phyloP scores from a whole-genome alignment of 2,329 filamentous ascomycete species.

The Aureobasidium sp. region DNA sequence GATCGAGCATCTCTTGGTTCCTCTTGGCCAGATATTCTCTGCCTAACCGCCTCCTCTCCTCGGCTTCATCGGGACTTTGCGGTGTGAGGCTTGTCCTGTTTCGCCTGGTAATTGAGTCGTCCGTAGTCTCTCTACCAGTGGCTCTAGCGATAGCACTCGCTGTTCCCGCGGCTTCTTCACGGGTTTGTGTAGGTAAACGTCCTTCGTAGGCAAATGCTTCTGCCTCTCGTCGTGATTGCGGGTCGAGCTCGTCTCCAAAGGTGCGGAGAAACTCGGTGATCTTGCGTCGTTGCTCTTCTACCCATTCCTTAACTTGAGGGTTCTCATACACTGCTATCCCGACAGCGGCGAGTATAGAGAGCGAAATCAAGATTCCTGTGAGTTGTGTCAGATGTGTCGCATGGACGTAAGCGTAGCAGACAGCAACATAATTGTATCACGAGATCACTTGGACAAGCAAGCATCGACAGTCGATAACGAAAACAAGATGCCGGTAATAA shows the following conservation, averaged over 20 bases:
- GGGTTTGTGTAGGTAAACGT: conserved; percentile 19
- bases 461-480: neutral
- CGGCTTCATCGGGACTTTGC: conserved; percentile 16
- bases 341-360: conserved; percentile 52
- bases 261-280: conserved; percentile 50
- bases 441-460: neutral
- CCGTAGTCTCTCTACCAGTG: conserved; percentile 20
- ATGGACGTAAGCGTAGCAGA: neutral
- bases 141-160: conserved; percentile 25
- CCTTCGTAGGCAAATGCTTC: conserved; percentile 30
- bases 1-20: conserved; percentile 26
- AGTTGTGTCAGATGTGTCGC: conserved; percentile 12
- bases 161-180: conserved; percentile 24
- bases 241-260: conserved; percentile 52
- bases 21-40: conserved; percentile 27
- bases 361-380: conserved; percentile 53
- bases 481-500: neutral
- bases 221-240: conserved; percentile 28
- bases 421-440: neutral
- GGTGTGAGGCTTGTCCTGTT: neutral
- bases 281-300: conserved; percentile 52
- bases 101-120: conserved; percentile 1
- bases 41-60: conserved; percentile 25
- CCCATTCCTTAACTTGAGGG: conserved; percentile 54
- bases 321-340: conserved; percentile 56